Evolutionary conservation across 2,329 filamentous ascomycete species (phyloP).

Genomic region (Fusarium setosum): DNA sequence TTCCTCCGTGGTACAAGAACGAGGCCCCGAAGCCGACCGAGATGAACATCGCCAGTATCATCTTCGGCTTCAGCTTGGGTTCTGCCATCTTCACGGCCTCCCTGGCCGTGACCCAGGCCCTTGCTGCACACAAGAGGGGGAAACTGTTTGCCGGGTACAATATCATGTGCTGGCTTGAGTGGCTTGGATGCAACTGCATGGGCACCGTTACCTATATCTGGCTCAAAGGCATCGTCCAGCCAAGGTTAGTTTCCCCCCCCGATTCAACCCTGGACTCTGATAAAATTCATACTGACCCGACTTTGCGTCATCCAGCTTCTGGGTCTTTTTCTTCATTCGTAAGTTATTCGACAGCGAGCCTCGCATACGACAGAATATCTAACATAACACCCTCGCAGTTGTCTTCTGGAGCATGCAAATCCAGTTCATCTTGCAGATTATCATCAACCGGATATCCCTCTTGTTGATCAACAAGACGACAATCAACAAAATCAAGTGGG

Average conservation of each 20-base stretch:
- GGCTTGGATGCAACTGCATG: slow-evolving; percentile 31
- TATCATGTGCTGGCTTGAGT: slow-evolving; percentile 33
- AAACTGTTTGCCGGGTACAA: slow-evolving; percentile 24
- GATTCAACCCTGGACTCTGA: background rate
- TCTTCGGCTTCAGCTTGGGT: slow-evolving; percentile 32
- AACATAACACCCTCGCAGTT: slow-evolving; percentile 3
- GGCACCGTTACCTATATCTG: slow-evolving; percentile 23
- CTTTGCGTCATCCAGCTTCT: slow-evolving; percentile 2
- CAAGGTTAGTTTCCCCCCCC: slow-evolving; percentile 9
- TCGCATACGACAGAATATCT: background rate
- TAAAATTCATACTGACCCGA: background rate
- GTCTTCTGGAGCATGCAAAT: slow-evolving; percentile 33
- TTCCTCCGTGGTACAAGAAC: slow-evolving; percentile 22
- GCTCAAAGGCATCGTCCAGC: slow-evolving; percentile 2
- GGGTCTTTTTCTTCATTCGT: slow-evolving; percentile 35
- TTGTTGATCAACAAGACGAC: slow-evolving; percentile 17
- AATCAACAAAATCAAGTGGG: slow-evolving; percentile 25
- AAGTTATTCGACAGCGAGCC: background rate
- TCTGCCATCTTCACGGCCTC: slow-evolving; percentile 19
- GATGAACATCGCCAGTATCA: slow-evolving; percentile 28
- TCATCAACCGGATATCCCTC: slow-evolving; percentile 32
- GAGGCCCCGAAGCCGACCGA: slow-evolving; percentile 10
- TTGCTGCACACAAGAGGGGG: slow-evolving; percentile 9
- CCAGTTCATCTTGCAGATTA: slow-evolving; percentile 31
- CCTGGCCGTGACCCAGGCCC: slow-evolving; percentile 12